These are phyloP conservation scores for Aureobasidium pullulans DNA, from an alignment of 2,329 filamentous ascomycete genomes.

Conservation along the genomic window DNA sequence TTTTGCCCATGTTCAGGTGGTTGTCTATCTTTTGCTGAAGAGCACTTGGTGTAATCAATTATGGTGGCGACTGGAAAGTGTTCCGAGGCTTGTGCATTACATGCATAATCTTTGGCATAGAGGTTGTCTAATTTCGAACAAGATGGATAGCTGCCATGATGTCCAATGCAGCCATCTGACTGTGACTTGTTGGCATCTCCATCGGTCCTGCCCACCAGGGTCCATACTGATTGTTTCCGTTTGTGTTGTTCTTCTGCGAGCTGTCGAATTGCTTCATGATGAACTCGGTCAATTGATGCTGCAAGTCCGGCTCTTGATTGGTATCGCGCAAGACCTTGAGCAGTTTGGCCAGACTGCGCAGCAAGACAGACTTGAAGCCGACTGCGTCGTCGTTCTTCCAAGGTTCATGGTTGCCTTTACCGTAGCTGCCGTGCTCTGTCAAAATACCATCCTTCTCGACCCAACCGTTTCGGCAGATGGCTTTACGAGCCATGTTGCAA, in stretches of 20 bases:
- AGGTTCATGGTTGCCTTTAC: constrained; percentile 20
- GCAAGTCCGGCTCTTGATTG: constrained; percentile 11
- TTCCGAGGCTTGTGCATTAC: not conserved
- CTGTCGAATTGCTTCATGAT: constrained; percentile 21
- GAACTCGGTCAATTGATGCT: constrained; percentile 17
- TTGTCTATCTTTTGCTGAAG: not conserved
- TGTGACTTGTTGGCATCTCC: constrained; percentile 22
- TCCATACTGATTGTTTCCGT: constrained; percentile 24
- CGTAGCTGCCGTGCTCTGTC: constrained; percentile 21
- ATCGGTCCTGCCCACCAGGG: constrained; percentile 26
- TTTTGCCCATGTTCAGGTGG: not conserved
- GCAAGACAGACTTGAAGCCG: constrained; percentile 24
- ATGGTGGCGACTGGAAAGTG: not conserved
- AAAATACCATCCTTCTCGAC: constrained; percentile 21
- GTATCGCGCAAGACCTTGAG: constrained; percentile 15
- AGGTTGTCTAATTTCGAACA: constrained; percentile 10
- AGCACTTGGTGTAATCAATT: not conserved
- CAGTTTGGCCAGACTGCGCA: constrained; percentile 22
- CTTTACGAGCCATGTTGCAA: constrained; percentile 20
- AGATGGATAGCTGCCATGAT: constrained; percentile 24
- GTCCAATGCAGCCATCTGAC: constrained; percentile 25
- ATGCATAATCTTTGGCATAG: not conserved
- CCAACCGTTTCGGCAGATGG: constrained; percentile 21
- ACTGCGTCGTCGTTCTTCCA: constrained; percentile 22
- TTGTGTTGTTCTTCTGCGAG: constrained; percentile 20